These are phyloP conservation scores for Harrya chromipes DNA, from an alignment of 768 basidiomycete genomes.

Conservation along the genomic window DNA sequence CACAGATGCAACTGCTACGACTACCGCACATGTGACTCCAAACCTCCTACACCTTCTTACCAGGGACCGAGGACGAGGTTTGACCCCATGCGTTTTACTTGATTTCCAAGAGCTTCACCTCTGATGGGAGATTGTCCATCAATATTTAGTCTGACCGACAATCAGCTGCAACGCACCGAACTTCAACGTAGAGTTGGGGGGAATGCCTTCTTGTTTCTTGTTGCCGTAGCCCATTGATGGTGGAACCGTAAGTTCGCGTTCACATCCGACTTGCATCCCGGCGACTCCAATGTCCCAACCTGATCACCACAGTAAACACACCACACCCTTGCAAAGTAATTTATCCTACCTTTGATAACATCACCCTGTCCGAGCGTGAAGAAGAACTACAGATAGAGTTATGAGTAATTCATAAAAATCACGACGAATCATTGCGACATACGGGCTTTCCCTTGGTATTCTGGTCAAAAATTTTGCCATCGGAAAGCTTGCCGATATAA, in stretches of 20 bases:
- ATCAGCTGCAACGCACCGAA: conserved; percentile 58
- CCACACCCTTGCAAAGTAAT: neutral
- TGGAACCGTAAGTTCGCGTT: conserved; percentile 77
- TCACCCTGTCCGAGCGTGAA: conserved; percentile 84
- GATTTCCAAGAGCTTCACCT: conserved; percentile 70
- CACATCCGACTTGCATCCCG: conserved; percentile 91
- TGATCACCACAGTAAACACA: conserved; percentile 25
- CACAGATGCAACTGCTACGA: conserved; percentile 15
- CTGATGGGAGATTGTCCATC: conserved; percentile 34
- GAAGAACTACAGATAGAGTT: conserved; percentile 46
- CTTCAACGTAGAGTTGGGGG: conserved; percentile 73
- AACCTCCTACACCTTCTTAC: conserved; percentile 2
- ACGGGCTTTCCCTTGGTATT: conserved; percentile 87
- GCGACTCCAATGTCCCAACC: conserved; percentile 91
- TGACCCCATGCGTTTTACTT: conserved; percentile 40
- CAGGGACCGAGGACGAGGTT: conserved; percentile 11
- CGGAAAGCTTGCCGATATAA: conserved; percentile 86
- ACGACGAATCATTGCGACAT: conserved; percentile 31
- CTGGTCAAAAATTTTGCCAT: conserved; percentile 74
- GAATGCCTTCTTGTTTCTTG: conserved; percentile 58
- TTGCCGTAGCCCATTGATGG: conserved; percentile 70
- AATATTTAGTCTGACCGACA: conserved; percentile 4
- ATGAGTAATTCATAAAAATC: neutral
- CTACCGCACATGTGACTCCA: conserved; percentile 19
- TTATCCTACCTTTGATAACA: conserved; percentile 78